Evolutionary conservation across 768 basidiomycete genomes (phyloP), one percentile per base, ranked within the genome.

Genomic region (Lactarius pseudohatsudake): DNA sequence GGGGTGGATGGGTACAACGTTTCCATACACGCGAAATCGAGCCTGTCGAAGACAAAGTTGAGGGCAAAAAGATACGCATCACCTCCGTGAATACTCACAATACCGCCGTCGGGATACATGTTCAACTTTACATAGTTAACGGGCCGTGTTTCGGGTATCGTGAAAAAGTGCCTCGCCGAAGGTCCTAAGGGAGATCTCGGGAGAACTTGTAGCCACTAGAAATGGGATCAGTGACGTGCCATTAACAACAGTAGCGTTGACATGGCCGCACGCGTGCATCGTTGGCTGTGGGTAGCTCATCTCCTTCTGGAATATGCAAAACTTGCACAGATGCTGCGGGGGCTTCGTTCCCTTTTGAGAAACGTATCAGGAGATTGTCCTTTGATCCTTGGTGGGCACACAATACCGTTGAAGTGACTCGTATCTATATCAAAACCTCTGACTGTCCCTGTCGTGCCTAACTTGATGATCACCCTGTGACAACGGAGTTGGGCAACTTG

Each of bases 41-140:
- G 92, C 95, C 94, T 96, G 69, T 32, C 56, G 71, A 40, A 50
- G 56, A 36, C 57, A 57, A 55, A 10, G 34, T 58, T n/a, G 26
- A 28, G 22, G 50, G 36, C n/a, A 40, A 54, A 45, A 74, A 63
- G 60, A 40, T 61, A 36, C 18, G 59, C 41, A 38, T 36, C 13
- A 20, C 47, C 65, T 69, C 28, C 59, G 64, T 57, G 57, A 34
- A 20, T 59, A 80, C 89, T 79, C 74, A 94, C 95, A 74, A 98
- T 94, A 3, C 97, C 97, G 47, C 97, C 97, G 72, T 99, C 97
- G 3, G 97, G 97, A 77, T 94, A 94, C 86, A 96, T 95, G 71
- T 90, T 88, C 28, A 99, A 85, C 77, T 92, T 97, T 65, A 99
- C 87, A 76, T 90, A 91, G 68, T 89, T 96, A 64, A 84, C 81